Conservation (phyloP, 805 yeast genomes). For the Pichia heedii region DNA sequence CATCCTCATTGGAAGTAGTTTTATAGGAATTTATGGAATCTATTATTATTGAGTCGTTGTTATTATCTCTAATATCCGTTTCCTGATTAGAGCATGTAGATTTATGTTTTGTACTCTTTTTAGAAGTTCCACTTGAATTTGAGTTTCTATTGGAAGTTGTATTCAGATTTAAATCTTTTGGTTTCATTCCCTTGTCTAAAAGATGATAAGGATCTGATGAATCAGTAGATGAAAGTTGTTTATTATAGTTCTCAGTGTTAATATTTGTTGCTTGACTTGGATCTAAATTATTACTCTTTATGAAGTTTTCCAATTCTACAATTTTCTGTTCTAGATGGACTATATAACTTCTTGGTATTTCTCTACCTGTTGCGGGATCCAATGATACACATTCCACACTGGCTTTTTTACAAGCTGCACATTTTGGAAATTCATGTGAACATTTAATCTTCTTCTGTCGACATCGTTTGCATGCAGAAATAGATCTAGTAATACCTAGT, state of each 20-base stretch:
- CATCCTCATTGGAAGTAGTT: slow-evolving; percentile 12
- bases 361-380: slow-evolving; percentile 84
- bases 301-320: slow-evolving; percentile 41
- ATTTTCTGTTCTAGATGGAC: slow-evolving; percentile 62
- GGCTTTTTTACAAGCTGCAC: slow-evolving; percentile 54
- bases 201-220: background rate
- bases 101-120: no score
- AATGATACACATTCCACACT: slow-evolving; percentile 70
- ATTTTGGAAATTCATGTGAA: slow-evolving; percentile 59
- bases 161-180: no score
- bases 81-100: no score
- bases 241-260: background rate
- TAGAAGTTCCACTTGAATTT: no score
- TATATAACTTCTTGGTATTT: slow-evolving; percentile 73
- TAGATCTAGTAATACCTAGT: slow-evolving; percentile 48
- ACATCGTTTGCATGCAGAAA: slow-evolving; percentile 83
- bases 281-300: slow-evolving; percentile 20
- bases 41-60: background rate
- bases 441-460: slow-evolving; percentile 58
- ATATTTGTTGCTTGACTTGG: background rate
- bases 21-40: slow-evolving; percentile 1
- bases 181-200: no score
- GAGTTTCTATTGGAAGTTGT: no score
- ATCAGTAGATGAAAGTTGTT: background rate
- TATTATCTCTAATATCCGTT: background rate